phyloP scores from a whole-genome alignment of 192 early-diverging fungal species.

The Podila clonocystis region DNA sequence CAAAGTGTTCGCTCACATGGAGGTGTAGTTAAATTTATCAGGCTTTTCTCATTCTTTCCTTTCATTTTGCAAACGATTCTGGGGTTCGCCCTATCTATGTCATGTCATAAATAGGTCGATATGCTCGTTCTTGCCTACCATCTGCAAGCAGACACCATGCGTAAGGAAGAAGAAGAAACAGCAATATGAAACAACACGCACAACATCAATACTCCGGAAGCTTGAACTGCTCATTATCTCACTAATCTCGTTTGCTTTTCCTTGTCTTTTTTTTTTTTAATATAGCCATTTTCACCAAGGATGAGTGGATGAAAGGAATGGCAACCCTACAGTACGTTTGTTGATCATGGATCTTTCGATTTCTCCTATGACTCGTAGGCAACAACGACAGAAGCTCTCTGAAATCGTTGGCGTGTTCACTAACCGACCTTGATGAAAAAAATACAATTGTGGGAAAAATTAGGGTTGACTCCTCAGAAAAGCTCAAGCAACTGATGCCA shows the following conservation, averaged over 20 bases:
- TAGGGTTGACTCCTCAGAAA: slow-evolving; percentile 52
- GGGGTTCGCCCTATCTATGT: slow-evolving; percentile 2
- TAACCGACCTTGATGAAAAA: neutral
- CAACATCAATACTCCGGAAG: neutral
- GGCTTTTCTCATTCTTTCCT: neutral
- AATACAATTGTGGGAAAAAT: neutral
- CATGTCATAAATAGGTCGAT: slow-evolving; percentile 29
- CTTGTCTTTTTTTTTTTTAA: neutral
- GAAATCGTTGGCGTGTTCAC: neutral
- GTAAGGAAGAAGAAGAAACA: slow-evolving; percentile 17
- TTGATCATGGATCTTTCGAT: neutral
- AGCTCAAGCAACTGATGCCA: slow-evolving; percentile 49
- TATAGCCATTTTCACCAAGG: slow-evolving; percentile 59
- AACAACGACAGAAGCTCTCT: neutral
- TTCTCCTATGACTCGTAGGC: neutral
- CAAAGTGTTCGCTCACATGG: no score
- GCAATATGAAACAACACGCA: neutral
- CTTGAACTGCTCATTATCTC: neutral
- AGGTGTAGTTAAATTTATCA: neutral
- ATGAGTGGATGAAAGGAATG: slow-evolving; percentile 48
- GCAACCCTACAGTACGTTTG: slow-evolving; percentile 24
- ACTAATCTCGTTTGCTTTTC: neutral
- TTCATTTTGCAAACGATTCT: neutral
- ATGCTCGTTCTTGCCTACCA: slow-evolving; percentile 49
- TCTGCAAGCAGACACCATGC: slow-evolving; percentile 46